These are phyloP conservation scores for Nepenthes alata DNA, from an alignment of 179 eudicot genomes.

Conservation along the genomic window DNA sequence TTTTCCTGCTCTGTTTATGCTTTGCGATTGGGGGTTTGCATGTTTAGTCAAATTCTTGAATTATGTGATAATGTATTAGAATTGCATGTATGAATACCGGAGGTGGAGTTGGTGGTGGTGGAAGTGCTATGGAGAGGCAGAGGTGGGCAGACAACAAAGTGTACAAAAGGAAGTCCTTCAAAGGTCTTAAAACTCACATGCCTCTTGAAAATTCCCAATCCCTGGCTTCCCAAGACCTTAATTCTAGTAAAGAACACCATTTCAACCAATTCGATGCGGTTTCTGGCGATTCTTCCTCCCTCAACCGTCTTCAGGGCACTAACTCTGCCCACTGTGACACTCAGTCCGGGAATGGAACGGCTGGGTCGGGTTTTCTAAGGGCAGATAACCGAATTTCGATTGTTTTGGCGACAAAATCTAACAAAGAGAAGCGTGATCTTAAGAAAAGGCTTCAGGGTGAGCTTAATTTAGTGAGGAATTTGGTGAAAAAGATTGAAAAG, in stretches of 20 bases:
- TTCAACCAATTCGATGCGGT: constrained; percentile 22
- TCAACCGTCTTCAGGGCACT: constrained; percentile 12
- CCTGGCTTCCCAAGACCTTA: constrained; percentile 16
- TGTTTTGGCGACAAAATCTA: constrained; percentile 50
- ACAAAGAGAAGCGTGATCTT: constrained; percentile 55
- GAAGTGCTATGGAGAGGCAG: constrained; percentile 18
- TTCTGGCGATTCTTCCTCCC: constrained; percentile 25
- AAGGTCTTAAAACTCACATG: constrained; percentile 27
- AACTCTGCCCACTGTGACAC: background rate
- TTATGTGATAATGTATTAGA: no score
- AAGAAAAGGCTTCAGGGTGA: constrained; percentile 56
- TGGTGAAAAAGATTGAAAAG: constrained; percentile 56
- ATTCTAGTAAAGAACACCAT: constrained; percentile 10
- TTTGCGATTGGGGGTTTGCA: no score
- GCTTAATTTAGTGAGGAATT: constrained; percentile 47
- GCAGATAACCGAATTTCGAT: constrained; percentile 39
- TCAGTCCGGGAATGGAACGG: constrained; percentile 20
- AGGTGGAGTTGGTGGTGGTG: background rate
- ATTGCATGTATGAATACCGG: background rate
- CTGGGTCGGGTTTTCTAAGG: constrained; percentile 10
- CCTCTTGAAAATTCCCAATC: constrained; percentile 8
- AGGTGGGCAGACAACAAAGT: constrained; percentile 37
- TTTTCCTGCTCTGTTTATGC: no score
- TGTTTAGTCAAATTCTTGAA: no score
- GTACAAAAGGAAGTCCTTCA: constrained; percentile 41